Evolutionary conservation across 352 stramenopile genomes (phyloP).

Genomic region (Globisporangium heterothallicum): DNA sequence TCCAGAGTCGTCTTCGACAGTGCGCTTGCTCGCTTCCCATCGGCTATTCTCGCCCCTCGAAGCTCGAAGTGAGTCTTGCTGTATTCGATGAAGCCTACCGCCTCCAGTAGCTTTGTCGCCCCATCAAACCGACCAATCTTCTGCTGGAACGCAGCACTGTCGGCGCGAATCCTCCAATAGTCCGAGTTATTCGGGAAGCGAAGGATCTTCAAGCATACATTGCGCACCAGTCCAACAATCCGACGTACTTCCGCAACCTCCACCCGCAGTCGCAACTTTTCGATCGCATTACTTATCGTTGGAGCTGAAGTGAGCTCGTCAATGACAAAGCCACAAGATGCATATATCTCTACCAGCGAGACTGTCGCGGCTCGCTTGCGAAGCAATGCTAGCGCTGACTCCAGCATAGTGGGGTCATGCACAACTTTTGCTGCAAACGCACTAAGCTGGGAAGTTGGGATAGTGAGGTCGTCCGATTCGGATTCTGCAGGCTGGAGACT

Average conservation of each 20-base stretch:
- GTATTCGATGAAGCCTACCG: constrained; percentile 52
- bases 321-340: constrained; percentile 57
- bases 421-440: constrained; percentile 40
- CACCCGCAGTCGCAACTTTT: constrained; percentile 44
- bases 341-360: constrained; percentile 55
- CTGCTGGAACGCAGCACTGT: constrained; percentile 48
- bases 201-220: constrained; percentile 60
- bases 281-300: constrained; percentile 48
- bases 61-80: constrained; percentile 55
- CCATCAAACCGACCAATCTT: constrained; percentile 65
- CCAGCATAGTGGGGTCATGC: constrained; percentile 30
- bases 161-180: constrained; percentile 60
- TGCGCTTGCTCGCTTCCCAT: constrained; percentile 40
- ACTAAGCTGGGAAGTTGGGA: constrained; percentile 40
- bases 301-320: constrained; percentile 54
- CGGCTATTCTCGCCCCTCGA: constrained; percentile 24
- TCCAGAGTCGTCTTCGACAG: constrained; percentile 39
- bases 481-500: constrained; percentile 16
- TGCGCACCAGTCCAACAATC: constrained; percentile 43
- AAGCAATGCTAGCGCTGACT: constrained; percentile 31
- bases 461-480: constrained; percentile 14
- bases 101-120: constrained; percentile 45
- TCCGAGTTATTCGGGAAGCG: constrained; percentile 67
- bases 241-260: constrained; percentile 47
- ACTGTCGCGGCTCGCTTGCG: constrained; percentile 41